Percentiles rank a stretch among this genome's conserved stretches.
Conservation (phyloP, 1,284 basidiomycete genomes). For the Ganoderma multipileum region DNA sequence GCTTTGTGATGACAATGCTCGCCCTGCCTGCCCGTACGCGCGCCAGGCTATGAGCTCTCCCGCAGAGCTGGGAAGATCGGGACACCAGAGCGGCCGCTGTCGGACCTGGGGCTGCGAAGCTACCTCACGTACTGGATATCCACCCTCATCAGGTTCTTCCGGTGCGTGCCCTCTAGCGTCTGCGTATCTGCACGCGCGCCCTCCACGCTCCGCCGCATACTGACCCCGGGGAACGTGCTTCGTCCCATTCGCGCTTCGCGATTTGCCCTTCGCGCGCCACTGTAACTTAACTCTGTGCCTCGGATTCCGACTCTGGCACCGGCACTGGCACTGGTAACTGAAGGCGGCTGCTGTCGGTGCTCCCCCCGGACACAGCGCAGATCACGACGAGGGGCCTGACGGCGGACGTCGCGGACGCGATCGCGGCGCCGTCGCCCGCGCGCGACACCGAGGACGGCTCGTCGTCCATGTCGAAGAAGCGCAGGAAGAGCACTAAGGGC, state of each 20-base stretch:
- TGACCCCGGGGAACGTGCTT: conserved; percentile 9
- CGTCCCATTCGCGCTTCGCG: neutral
- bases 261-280: neutral
- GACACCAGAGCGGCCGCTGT: conserved; percentile 94
- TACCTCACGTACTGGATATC: conserved; percentile 95
- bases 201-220: conserved; percentile 3
- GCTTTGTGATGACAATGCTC: neutral
- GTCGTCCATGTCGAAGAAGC: conserved; percentile 42
- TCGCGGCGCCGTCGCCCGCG: conserved; percentile 42
- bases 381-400: conserved; percentile 48
- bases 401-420: conserved; percentile 47
- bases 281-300: conserved; percentile 1
- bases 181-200: neutral
- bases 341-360: conserved; percentile 64
- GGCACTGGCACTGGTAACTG: neutral
- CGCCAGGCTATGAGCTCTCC: conserved; percentile 89
- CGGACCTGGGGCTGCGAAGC: conserved; percentile 89
- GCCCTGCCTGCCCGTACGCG: neutral
- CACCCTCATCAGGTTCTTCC: conserved; percentile 84
- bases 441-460: conserved; percentile 45
- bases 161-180: conserved; percentile 46
- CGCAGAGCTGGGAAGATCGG: conserved; percentile 80
- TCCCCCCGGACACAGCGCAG: conserved; percentile 58
- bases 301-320: neutral
- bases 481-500: conserved; percentile 63